Evolutionary conservation across 768 basidiomycete species (phyloP), one percentile per base, ranked within the genome.

Genomic region (Lepiota subincarnata): DNA sequence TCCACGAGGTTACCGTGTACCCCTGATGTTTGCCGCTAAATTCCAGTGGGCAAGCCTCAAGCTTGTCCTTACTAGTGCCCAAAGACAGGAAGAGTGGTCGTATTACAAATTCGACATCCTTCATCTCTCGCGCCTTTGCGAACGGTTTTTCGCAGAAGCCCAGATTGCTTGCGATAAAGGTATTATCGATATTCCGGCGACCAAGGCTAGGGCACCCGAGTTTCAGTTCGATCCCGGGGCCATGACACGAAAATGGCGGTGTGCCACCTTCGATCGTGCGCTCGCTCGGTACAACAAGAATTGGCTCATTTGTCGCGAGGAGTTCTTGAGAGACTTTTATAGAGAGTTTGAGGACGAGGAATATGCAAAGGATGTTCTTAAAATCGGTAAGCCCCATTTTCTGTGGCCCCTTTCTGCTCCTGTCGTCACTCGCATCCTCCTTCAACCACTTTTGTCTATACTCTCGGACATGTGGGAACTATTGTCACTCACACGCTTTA

Each of bases 1-100:
- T 1, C 52, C 76, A 1, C 77, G 70, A 6, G 68, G 62, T 8
- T 78, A 78, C 56, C 66, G 77, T 1, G 59, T 75, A 14, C 75
- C 77, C 0, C 59, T 78, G 14, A 68, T 78, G 67, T 78, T 75
- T 60, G 66, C 73, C 18, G 73, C 73, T 35, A 72, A 72, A 49
- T 77, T 73, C 53, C 68, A 69, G 48, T 78, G 75, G 75, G 71
- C 71, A 54, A 69, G 67, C 11, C 57, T 77, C 3, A 57, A 67
- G 50, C 68, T 78, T 24, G 73, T 77, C 10, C 55, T 76, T 47
- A 70, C 69, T 5, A 68, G 72, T 4, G 53, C 53, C 20, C 59
- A 65, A 19, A 64, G 67, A 2, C 60, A 65, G 19, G 58, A 60
- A 35, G 76, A 78, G 53, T 78, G 77, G 77, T 63, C 67, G 0